phyloP scores from a whole-genome alignment of 495 filamentous ascomycete species.

The Staphylotrichum longicolle region DNA sequence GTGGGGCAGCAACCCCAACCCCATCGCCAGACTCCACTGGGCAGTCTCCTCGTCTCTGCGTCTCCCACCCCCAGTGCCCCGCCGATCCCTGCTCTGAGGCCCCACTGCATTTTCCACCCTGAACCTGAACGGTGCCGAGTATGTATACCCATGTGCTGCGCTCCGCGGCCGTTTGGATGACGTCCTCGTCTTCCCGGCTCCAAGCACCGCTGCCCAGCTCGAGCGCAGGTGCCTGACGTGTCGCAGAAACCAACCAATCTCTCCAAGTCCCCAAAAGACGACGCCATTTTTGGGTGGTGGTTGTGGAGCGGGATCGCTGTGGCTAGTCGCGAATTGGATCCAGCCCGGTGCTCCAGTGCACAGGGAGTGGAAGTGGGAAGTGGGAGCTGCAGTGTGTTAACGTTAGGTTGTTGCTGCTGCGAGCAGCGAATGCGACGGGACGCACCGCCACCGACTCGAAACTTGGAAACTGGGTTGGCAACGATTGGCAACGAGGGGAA shows the following conservation, averaged over 20 bases:
- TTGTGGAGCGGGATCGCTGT: neutral
- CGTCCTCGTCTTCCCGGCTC: conserved; percentile 19
- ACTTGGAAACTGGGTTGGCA: conserved; percentile 14
- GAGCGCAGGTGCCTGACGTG: conserved; percentile 11
- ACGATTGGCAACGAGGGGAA: neutral
- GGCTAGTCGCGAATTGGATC: neutral
- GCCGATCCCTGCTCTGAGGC: conserved; percentile 8
- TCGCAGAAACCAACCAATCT: neutral
- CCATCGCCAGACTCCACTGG: too few species aligned
- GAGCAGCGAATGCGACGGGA: neutral
- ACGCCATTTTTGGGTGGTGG: neutral
- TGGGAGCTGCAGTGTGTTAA: too few species aligned
- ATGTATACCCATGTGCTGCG: conserved; percentile 1
- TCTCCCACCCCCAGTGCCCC: neutral
- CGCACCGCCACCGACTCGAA: conserved; percentile 14
- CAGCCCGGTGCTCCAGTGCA: neutral
- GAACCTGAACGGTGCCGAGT: conserved; percentile 5
- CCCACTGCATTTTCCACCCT: conserved; percentile 9
- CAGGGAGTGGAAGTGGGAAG: too few species aligned
- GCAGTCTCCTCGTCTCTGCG: too few species aligned
- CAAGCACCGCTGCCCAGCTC: neutral
- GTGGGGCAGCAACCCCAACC: too few species aligned
- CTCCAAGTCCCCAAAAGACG: neutral
- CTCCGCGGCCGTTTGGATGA: conserved; percentile 16
- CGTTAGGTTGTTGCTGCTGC: neutral